Evolutionary conservation across 2,329 filamentous ascomycete species (phyloP), one percentile per base, ranked within the genome.

Genomic region (Claviceps sp.): DNA sequence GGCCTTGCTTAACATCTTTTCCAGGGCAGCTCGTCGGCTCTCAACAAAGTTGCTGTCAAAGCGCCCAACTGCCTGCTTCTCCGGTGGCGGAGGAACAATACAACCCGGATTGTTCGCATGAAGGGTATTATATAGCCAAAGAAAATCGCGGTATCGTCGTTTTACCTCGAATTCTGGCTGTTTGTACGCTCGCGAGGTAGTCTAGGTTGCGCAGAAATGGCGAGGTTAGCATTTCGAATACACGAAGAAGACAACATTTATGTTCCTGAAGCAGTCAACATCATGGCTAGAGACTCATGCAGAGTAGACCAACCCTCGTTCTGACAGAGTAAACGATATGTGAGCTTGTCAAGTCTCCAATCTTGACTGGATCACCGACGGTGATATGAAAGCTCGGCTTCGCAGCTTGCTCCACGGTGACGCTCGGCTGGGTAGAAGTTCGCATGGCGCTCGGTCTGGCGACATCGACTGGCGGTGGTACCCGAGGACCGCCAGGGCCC

Each of bases 21-120:
- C 93, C 54, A 98, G 72, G 14, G 93, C 93, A 55, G 89, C 86
- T 60, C 93, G 81, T 61, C 93, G 78, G 44, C 87, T 88, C 69
- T 98, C 93, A 56, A 98, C 89, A 68, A 98, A 98, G 67, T 96
- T 94, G 59, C 81, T 87, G 68, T 98, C 91, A 64, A 98, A 98
- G 41, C 93, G 83, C 55, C 91, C 91, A 52, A 98, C 87, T 7
- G 91, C 90, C 71, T 98, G 93, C 73, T 98, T 98, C 71, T 98
- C 93, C 1, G 93, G 93, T 0, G 93, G 93, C 7, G 93, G 91
- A 0, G 93, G 93, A 13, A 98, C 88, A 34, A 98, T 89, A 40
- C 96, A 84, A 53, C 93, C 93, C 0, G 93, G 93, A 61, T 93
- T 96, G 67, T 95, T 98, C 55, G 83, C 85, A 65, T 97, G 93